A percentile compares a stretch with the other conserved stretches of the same genome.
phyloP scores from a whole-genome alignment of 2,329 filamentous ascomycete genomes.

The Emmonsiellopsis sp. region DNA sequence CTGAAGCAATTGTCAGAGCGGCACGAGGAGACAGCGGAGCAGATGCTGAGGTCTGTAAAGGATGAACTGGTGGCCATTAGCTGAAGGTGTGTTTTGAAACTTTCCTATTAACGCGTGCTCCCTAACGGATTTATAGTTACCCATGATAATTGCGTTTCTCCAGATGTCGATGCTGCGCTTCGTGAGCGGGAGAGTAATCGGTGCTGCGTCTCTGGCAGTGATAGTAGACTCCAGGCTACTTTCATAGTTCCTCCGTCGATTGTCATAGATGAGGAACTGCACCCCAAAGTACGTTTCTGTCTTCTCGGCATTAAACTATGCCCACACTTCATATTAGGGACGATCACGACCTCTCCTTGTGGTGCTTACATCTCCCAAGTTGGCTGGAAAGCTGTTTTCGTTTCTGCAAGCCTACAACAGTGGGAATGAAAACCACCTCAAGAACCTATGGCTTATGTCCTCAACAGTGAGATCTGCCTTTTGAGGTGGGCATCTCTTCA shows the following conservation, averaged over 20 bases:
- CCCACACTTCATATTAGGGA: neutral
- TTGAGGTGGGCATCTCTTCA: neutral
- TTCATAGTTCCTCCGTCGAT: conserved; percentile 1
- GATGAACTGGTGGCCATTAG: neutral
- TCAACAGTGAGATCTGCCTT: neutral
- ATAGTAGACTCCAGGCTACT: neutral
- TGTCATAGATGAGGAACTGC: neutral
- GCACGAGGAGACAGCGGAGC: neutral
- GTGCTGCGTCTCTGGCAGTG: neutral
- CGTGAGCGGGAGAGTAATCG: neutral
- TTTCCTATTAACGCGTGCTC: too few species aligned
- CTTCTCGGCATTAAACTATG: neutral
- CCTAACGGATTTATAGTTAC: neutral
- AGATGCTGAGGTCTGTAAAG: neutral
- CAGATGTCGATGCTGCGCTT: neutral
- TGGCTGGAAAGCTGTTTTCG: neutral
- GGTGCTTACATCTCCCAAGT: neutral
- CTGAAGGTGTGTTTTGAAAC: neutral
- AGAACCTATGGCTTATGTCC: conserved; percentile 3
- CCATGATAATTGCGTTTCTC: neutral
- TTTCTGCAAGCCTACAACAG: neutral
- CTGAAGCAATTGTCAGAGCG: neutral
- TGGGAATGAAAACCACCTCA: neutral
- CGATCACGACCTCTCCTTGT: neutral
- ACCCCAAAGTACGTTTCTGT: neutral